A percentile compares a stretch with the other conserved stretches of the same genome.
Conservation (phyloP, 73 alveolate species). For the Tetrahymena borealis region DNA sequence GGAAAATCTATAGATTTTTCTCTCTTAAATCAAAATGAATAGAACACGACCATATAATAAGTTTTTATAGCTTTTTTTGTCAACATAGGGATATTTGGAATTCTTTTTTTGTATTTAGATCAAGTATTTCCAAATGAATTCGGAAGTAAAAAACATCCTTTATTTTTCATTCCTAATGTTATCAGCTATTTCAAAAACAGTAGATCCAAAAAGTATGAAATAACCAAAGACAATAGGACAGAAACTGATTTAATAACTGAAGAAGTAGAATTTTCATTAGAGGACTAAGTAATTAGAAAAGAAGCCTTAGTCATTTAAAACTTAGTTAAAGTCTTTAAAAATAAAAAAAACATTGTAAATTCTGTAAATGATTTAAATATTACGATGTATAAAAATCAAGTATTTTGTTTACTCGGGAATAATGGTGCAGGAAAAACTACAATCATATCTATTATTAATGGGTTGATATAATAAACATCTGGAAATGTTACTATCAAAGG, state of each 20-base stretch:
- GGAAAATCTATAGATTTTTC: background rate
- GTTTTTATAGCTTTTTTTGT: background rate
- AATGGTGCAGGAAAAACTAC: slow-evolving; percentile 49
- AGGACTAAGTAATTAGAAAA: background rate
- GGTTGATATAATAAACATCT: background rate
- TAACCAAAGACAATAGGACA: background rate
- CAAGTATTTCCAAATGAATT: slow-evolving; percentile 63
- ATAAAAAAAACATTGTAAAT: background rate
- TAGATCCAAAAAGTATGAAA: background rate
- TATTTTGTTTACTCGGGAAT: slow-evolving; percentile 37
- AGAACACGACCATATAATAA: background rate
- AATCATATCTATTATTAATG: slow-evolving; percentile 36
- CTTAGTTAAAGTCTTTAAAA: background rate
- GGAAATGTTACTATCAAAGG: slow-evolving; percentile 23
- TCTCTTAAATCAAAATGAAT: background rate
- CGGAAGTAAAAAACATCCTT: slow-evolving; percentile 58
- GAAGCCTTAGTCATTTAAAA: background rate
- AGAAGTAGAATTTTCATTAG: background rate
- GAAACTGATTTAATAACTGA: background rate
- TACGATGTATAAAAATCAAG: slow-evolving; percentile 16
- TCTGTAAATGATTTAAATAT: slow-evolving; percentile 11
- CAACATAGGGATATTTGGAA: slow-evolving; percentile 1
- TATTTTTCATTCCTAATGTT: slow-evolving; percentile 34
- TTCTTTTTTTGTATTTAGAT: slow-evolving; percentile 55
- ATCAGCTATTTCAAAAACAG: background rate